These are phyloP conservation scores for Stephania japonica DNA, from an alignment of 164 flowering plant genomes.

Conservation along the genomic window DNA sequence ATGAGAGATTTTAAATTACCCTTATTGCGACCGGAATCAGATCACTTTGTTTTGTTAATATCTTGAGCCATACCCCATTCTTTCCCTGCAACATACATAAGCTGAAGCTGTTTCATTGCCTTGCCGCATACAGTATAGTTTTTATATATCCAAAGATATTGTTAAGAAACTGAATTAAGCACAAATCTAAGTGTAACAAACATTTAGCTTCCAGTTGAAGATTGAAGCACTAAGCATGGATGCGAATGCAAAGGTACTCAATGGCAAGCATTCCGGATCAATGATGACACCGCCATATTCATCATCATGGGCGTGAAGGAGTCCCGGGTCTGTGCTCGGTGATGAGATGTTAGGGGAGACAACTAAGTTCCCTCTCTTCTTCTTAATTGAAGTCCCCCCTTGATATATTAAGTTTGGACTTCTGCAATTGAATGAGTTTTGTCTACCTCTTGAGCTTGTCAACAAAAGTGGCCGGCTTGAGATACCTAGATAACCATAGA, in stretches of 20 bases:
- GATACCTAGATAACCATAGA: constrained; percentile 10
- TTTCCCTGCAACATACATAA: constrained; percentile 38
- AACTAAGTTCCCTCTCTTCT: constrained; percentile 22
- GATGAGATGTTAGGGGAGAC: constrained; percentile 29
- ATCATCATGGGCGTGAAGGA: constrained; percentile 49
- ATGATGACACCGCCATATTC: constrained; percentile 50
- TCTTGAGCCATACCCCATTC: constrained; percentile 53
- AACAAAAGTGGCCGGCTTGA: constrained; percentile 1
- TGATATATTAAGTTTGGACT: constrained; percentile 6
- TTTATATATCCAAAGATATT: background rate
- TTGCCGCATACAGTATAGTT: background rate
- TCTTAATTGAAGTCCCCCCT: constrained; percentile 10
- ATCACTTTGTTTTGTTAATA: constrained; percentile 40
- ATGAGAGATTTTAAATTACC: constrained; percentile 1
- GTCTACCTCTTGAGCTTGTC: constrained; percentile 1
- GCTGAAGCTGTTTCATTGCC: background rate
- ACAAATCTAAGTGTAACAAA: constrained; percentile 2
- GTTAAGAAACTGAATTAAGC: background rate
- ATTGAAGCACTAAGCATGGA: constrained; percentile 41
- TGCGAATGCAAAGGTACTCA: constrained; percentile 41
- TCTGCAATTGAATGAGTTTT: background rate
- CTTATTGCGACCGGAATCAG: constrained; percentile 64
- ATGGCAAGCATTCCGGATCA: constrained; percentile 41
- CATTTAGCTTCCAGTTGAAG: constrained; percentile 46
- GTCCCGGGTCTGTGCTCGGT: constrained; percentile 19